Conservation (phyloP, 495 filamentous ascomycete genomes). For the Xylaria palmicola region DNA sequence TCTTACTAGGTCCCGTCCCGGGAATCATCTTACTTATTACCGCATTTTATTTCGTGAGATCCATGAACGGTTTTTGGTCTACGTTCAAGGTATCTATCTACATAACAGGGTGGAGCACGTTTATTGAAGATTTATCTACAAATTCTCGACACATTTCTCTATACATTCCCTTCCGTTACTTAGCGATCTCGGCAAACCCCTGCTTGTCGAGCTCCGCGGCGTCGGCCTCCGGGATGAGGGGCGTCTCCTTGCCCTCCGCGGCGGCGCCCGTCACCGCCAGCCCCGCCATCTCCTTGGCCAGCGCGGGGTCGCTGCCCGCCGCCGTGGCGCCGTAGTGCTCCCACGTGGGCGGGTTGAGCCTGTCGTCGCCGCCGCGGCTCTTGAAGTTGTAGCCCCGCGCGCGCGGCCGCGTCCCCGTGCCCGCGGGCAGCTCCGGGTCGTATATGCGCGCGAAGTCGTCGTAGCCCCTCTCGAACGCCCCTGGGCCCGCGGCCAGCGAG, state of each 20-base stretch:
- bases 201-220: conserved; percentile 56
- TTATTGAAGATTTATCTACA: no score
- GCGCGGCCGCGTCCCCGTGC: conserved; percentile 75
- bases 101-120: no score
- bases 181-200: conserved; percentile 58
- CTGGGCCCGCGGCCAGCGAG: conserved; percentile 51
- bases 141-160: no score
- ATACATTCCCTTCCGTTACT: conserved; percentile 11
- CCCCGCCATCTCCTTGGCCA: conserved; percentile 25
- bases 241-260: conserved; percentile 28
- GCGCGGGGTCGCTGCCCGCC: conserved; percentile 17
- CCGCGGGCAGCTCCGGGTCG: conserved; percentile 64
- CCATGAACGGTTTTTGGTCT: no score
- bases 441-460: conserved; percentile 61
- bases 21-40: no score
- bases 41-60: no score
- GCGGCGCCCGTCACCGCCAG: conserved; percentile 23
- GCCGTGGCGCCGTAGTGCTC: conserved; percentile 42
- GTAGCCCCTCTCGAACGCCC: conserved; percentile 62
- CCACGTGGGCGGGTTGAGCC: conserved; percentile 69
- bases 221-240: conserved; percentile 48
- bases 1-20: no score
- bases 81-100: no score
- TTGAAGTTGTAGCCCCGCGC: conserved; percentile 84
- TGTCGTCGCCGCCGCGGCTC: conserved; percentile 60